These are phyloP conservation scores for Cystobasidium ongulense DNA, from an alignment of 768 basidiomycete species.

Conservation along the genomic window DNA sequence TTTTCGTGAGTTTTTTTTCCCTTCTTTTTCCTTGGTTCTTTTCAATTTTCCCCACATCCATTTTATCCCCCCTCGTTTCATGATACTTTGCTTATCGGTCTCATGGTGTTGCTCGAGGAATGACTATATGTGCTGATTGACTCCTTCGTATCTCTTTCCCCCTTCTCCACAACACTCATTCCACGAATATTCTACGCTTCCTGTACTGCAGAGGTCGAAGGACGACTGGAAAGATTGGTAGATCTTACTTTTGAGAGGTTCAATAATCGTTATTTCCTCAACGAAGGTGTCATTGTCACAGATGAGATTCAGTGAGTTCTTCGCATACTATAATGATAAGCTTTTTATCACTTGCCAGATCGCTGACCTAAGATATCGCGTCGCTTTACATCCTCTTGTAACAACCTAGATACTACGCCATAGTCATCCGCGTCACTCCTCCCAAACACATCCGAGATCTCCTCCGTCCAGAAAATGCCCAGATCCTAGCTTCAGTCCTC, in stretches of 20 bases:
- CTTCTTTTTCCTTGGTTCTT: not conserved
- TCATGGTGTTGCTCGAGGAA: conserved; percentile 5
- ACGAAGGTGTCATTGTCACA: conserved; percentile 84
- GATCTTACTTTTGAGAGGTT: conserved; percentile 93
- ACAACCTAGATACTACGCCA: conserved; percentile 48
- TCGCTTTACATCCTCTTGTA: not conserved
- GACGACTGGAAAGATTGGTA: conserved; percentile 85
- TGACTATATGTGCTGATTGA: no score
- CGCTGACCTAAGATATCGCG: not conserved
- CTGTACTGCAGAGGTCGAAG: conserved; percentile 90
- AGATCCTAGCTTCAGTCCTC: not conserved
- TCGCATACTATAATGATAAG: no score
- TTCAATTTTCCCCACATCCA: not conserved
- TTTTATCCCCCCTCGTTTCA: not conserved
- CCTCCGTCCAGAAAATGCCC: not conserved
- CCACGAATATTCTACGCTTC: no score
- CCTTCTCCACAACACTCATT: no score
- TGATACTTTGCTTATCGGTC: not conserved
- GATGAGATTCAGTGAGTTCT: conserved; percentile 74
- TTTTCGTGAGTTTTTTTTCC: conserved; percentile 77
- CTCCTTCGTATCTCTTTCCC: no score
- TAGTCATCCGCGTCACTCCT: conserved; percentile 67
- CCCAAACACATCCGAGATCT: conserved; percentile 29
- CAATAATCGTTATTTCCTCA: conserved; percentile 86
- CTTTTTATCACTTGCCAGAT: not conserved